Evolutionary conservation across 169 alveolate species (phyloP), one percentile per base, ranked within the genome.

Genomic region (Plasmodium chabaudi): DNA sequence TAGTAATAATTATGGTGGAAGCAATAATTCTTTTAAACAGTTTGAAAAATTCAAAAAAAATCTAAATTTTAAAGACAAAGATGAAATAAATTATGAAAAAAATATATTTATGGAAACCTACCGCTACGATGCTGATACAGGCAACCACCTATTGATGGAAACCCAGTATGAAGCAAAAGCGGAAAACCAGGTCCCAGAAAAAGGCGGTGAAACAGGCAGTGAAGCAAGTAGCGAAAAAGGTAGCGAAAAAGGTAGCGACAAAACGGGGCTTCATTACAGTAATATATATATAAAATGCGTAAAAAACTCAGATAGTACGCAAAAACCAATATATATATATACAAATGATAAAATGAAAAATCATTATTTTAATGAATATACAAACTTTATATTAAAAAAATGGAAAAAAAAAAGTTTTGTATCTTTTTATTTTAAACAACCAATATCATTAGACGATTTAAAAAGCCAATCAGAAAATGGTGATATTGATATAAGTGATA

Each of bases 351-450:
- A 77, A 27, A 77, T 77, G 88, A 77, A 77, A 68, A 77, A 77
- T n/a, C 88, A 77, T 57, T 77, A 77, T 46, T 77, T 77, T 49
- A 77, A 77, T 44, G 88, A 77, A 44, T 77, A 77, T 25, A 77
- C 88, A 63, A 77, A 77, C 42, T 77, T 23, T n/a, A 77, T 77
- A 47, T 49, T 77, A 34, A 77, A 77, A 42, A 77, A 77, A 77
- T 77, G 88, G 88, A 77, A 77, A 53, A 77, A 64, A 46, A 77
- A 77, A 77, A 64, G 88, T 64, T 77, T 77, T 56, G 65, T 77
- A 15, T 77, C 88, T 1, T 77, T 77, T 44, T 77, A 77, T 44
- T 77, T 77, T 51, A 77, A 77, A 44, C 77, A 77, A 13, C 88
- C 88, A 15, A 65, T 77, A n/a, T 25, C 65, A 21, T 12, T 77